These are phyloP conservation scores for Prunus kanzakura DNA, from an alignment of 306 rosid species.

Conservation along the genomic window DNA sequence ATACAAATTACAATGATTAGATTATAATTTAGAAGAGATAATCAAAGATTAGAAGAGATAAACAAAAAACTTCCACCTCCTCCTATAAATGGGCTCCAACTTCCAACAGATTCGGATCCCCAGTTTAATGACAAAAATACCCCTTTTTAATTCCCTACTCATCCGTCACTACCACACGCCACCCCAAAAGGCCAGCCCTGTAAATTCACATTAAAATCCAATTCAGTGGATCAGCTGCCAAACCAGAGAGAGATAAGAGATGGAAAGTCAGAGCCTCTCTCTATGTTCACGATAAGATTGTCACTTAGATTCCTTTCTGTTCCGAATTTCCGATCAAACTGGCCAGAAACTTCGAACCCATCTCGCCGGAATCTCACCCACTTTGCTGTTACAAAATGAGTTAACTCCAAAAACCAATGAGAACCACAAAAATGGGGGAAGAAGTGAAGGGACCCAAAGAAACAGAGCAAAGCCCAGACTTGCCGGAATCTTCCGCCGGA, in stretches of 20 bases:
- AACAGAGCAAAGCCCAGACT: slow-evolving; percentile 19
- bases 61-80: background rate
- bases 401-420: slow-evolving; percentile 30
- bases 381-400: slow-evolving; percentile 36
- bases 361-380: slow-evolving; percentile 8
- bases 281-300: slow-evolving; percentile 13
- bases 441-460: slow-evolving; percentile 25
- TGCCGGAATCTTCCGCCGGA: slow-evolving; percentile 32
- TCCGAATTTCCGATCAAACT: slow-evolving; percentile 1
- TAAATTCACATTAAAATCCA: slow-evolving; percentile 24
- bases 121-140: slow-evolving; percentile 20
- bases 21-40: background rate
- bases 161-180: background rate
- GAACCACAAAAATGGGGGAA: slow-evolving; percentile 41
- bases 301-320: slow-evolving; percentile 19
- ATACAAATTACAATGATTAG: background rate
- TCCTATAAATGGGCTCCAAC: slow-evolving; percentile 28
- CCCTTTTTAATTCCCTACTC: slow-evolving; percentile 1
- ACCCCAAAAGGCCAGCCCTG: slow-evolving; percentile 25
- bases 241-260: slow-evolving; percentile 42
- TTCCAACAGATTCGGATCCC: slow-evolving; percentile 14
- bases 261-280: slow-evolving; percentile 22
- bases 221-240: slow-evolving; percentile 29
- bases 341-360: slow-evolving; percentile 35
- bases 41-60: background rate